A percentile compares a stretch with the other conserved stretches of the same genome.
Evolutionary conservation across 2,329 filamentous ascomycete species (phyloP).

Genomic region (Xylaria sp.): DNA sequence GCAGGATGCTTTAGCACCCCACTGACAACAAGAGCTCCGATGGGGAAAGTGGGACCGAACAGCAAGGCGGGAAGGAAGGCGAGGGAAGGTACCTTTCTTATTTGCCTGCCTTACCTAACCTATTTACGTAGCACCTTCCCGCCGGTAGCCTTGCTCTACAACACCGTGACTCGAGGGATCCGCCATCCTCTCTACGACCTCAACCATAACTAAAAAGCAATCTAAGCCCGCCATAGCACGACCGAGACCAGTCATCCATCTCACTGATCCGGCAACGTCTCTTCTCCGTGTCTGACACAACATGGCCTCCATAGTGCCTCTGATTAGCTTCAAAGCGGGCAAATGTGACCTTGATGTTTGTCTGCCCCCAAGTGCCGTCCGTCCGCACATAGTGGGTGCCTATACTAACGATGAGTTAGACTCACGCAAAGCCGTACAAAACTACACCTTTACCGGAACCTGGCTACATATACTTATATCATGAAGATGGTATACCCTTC

Average conservation of each 20-base stretch:
- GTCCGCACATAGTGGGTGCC: background rate
- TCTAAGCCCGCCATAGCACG: background rate
- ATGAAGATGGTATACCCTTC: conserved; percentile 74
- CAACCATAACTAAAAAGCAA: background rate
- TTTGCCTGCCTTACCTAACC: background rate
- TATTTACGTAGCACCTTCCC: background rate
- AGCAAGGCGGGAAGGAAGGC: too few species aligned
- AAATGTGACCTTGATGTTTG: conserved; percentile 83
- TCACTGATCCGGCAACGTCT: background rate
- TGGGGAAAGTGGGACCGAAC: background rate
- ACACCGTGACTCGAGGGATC: background rate
- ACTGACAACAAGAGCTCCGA: background rate
- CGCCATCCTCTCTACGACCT: background rate
- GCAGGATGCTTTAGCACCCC: background rate
- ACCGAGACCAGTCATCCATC: background rate
- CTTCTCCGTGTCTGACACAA: conserved; percentile 28
- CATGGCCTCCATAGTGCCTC: conserved; percentile 78
- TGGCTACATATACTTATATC: conserved; percentile 91
- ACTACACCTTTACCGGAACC: conserved; percentile 74
- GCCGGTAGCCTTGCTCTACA: conserved; percentile 37
- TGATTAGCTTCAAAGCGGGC: conserved; percentile 97
- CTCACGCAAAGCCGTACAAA: conserved; percentile 62
- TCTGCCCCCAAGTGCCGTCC: conserved; percentile 32
- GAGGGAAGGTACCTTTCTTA: too few species aligned
- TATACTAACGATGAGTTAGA: conserved; percentile 33